Base-by-base conservation (phyloP, 1,139 yeast genomes). In the Kurtzmaniella natalensis region DNA sequence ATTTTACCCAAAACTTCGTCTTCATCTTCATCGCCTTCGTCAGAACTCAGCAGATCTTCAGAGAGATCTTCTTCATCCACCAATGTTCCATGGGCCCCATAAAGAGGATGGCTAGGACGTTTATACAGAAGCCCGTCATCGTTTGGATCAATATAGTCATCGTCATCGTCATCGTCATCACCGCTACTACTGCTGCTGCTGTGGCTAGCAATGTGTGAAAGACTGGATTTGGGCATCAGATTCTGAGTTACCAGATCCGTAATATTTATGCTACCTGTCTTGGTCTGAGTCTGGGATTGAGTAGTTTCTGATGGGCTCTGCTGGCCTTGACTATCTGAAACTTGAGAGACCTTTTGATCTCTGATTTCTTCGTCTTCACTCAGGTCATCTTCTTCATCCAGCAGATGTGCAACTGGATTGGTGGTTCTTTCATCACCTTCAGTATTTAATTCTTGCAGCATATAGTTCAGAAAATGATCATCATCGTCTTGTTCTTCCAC, bases 41-140 rank as follows among this genome's bases (percentile, higher is more conserved):
- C 63, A 2, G 62, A 55, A 18, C 58, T 55, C 19, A 62, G 50
- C 4, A 55, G 52, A 26, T 53, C 58, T 25, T 55, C 65, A 32
- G 59, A 54, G 28, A 55, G 49, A 18, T 55, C 47, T 18, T 49
- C 57, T 13, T 55, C 57, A 11, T 46, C 51, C 8, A 19, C 36
- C n/a, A 36, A 44, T 19, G 40, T 48, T 7, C 73, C 73, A 7
- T 56, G 44, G 8, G 65, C 50, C 43, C 67, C 73, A 43, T 81
- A 81, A 36, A 81, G 56, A 3, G 86, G 81, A 47, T 78, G 76
- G 35, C 62, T 59, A 18, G 73, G 67, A 49, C 77, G 80, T 34
- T 76, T 76, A 53, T 83, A 83, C 4, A 84, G 78, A 51, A 76
- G 78, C 0, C 92, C 92, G 48, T 83, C 94, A 53, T 83, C 92